Base-by-base conservation (phyloP, 495 filamentous ascomycete species). In the Zalerion maritima region DNA sequence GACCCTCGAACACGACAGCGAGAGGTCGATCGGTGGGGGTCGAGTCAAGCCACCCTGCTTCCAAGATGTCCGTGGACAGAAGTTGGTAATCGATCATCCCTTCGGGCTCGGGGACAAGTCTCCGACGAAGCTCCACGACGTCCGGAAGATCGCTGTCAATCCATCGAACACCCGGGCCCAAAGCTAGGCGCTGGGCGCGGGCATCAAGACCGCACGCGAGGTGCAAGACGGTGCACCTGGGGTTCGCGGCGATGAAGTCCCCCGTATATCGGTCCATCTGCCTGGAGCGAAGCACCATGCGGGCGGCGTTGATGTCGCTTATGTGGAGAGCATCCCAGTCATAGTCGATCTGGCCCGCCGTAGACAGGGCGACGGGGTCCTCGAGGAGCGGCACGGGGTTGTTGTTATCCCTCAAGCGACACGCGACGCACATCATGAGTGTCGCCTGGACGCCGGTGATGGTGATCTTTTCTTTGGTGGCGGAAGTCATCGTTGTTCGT, bases 161-260 rank as follows among this genome's bases (percentile, higher is more conserved):
- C 45, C 45, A 48, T 8, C 32, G 38, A 7, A 45, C 25, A n/a
- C n/a, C n/a, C n/a, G n/a, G n/a, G n/a, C n/a, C n/a, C n/a, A n/a
- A n/a, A 15, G 24, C 34, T 5, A 49, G 34, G 3, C 46, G 42
- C 12, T 38, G 37, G 6, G 28, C 37, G 8, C 42, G 37, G 14
- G 28, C 40, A n/a, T 46, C 46, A 6, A 49, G 37, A 9, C 46
- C 46, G 13, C 46, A 49, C 8, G 34, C 46, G 10, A 49, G 29
- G 24, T 49, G 37, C 10, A 49, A 21, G 16, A 49, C 46, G 4
- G 43, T 43, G 3, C 32, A 30, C 4, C 30, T 21, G 2, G 34
- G 36, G 21, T 46, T 39, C 14, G 27, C 37, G 12, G 27, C 21
- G 4, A 49, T 35, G 9, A 45, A 49, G 18, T 43, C 38, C 12